Base-by-base conservation (phyloP, 257 asterid genomes). In the Salvia miltiorrhiza region DNA sequence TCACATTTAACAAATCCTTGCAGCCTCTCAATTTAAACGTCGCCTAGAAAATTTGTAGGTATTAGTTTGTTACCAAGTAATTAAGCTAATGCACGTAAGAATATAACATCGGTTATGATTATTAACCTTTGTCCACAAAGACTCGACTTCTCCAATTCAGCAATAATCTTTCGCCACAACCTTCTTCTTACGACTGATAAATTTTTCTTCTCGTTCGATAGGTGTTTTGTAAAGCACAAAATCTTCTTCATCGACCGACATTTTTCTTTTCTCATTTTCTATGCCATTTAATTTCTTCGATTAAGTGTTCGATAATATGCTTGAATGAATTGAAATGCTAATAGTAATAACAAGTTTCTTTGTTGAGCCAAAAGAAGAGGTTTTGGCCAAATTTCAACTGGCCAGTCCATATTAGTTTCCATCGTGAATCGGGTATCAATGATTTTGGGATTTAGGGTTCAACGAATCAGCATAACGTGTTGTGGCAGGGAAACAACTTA, bases 211-310 rank as follows among this genome's bases (percentile, higher is more conserved):
- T 41, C 97, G 85, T 65, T 83, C 96, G 2, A 90, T 90, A 33
- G 96, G 97, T 7, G 93, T 93, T 44, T 97, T 97, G 37, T 65
- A 90, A 78, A 85, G 90, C 28, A 93, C 86, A 66, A 88, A 85
- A 79, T 88, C 98, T 23, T 90, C 97, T 48, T 85, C 97, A 73
- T 88, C 98, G 65, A 83, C 41, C 86, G n/a, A n/a, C n/a, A 83
- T 80, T 49, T 48, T 55, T 41, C 11, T 35, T 63, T 20, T 7
- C 26, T 21, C 67, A 1, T 13, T 4, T n/a, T 12, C 12, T 48
- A 26, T 9, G 50, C 24, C 17, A 13, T 8, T 13, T 35, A 32
- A 35, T 66, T 57, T 73, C 44, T 30, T 56, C 21, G 56, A 32
- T 12, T n/a, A 58, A 3, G 17, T 47, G 68, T 35, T 70, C 56